Evolutionary conservation across 495 filamentous ascomycete species (phyloP), one percentile per base, ranked within the genome.

Genomic region (Aspergillus campestris): DNA sequence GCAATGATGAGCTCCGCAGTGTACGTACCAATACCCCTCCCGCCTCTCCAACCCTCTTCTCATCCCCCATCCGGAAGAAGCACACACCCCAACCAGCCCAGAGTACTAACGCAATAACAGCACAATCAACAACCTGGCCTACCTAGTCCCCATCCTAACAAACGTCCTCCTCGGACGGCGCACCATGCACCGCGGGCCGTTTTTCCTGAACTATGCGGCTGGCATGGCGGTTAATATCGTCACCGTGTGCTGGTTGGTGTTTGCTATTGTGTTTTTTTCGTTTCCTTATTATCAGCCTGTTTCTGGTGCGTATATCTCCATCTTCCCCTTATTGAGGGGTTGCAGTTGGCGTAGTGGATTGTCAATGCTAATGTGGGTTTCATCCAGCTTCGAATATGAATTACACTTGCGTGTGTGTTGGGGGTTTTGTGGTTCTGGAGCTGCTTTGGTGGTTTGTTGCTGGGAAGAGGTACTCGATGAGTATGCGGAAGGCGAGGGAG

Each of bases 221-320:
- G 66, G 66, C 8, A 67, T 65, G 62, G 39, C 42, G 1, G 62
- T 70, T 14, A 70, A 70, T 31, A 56, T 57, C 18, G 35, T 70
- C 7, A 55, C 64, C 8, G 58, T 60, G 0, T 42, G 50, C 1
- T 70, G 66, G 66, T 36, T 70, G 7, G 42, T 60, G 6, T 67
- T 70, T 40, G 66, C 66, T 2, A 67, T 82, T 42, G 69, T 84
- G 7, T 78, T 89, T 40, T 90, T 83, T 61, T 87, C 82, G 47
- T 88, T 89, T 57, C 85, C 80, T 1, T 84, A 73, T 45, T 60
- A 61, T 24, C 60, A 77, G 58, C 80, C 81, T 0, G 75, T 69
- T 2, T 60, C 52, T 5, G 46, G 57, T 64, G 43, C 35, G 59
- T 56, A 24, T 41, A 30, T 14, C 5, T 37, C 29, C 24, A 40